These are phyloP conservation scores for Amanita pallidorosea DNA, from an alignment of 768 basidiomycete species.

Conservation along the genomic window DNA sequence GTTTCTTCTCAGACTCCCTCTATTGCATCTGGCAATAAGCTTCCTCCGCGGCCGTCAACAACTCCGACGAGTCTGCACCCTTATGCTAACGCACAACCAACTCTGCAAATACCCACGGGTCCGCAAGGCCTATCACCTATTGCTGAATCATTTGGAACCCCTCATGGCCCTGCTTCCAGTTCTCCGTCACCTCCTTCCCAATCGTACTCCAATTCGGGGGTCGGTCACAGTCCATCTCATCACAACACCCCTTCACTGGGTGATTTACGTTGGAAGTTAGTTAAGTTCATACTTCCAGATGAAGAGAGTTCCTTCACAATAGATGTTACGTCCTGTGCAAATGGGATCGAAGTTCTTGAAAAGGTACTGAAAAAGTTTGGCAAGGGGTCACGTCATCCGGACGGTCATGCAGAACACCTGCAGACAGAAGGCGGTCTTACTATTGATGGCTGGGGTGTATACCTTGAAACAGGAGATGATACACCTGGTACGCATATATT, in stretches of 20 bases:
- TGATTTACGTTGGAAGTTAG: conserved; percentile 71
- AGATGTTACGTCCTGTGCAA: conserved; percentile 69
- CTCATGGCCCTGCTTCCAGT: conserved; percentile 19
- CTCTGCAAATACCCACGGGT: conserved; percentile 22
- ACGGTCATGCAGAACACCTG: conserved; percentile 38
- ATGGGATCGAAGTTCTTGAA: conserved; percentile 80
- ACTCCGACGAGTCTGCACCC: conserved; percentile 38
- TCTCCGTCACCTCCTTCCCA: conserved; percentile 39
- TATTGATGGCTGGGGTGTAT: conserved; percentile 88
- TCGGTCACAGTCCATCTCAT: conserved; percentile 13
- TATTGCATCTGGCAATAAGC: conserved; percentile 25
- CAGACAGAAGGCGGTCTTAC: conserved; percentile 64
- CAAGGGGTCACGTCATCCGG: conserved; percentile 40
- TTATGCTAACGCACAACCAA: conserved; percentile 45
- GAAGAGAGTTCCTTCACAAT: conserved; percentile 71
- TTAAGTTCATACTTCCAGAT: conserved; percentile 83
- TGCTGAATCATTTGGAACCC: conserved; percentile 45
- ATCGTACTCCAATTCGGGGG: conserved; percentile 27
- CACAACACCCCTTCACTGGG: conserved; percentile 47
- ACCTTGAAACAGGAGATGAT: conserved; percentile 50
- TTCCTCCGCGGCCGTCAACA: conserved; percentile 32
- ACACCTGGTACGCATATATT: conserved; percentile 33
- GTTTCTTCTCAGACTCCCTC: conserved; percentile 26
- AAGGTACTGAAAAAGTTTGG: conserved; percentile 86
- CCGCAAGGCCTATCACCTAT: conserved; percentile 57